These are phyloP conservation scores for Otatea glauca DNA, from an alignment of 176 grass and related monocot genomes.

Conservation along the genomic window DNA sequence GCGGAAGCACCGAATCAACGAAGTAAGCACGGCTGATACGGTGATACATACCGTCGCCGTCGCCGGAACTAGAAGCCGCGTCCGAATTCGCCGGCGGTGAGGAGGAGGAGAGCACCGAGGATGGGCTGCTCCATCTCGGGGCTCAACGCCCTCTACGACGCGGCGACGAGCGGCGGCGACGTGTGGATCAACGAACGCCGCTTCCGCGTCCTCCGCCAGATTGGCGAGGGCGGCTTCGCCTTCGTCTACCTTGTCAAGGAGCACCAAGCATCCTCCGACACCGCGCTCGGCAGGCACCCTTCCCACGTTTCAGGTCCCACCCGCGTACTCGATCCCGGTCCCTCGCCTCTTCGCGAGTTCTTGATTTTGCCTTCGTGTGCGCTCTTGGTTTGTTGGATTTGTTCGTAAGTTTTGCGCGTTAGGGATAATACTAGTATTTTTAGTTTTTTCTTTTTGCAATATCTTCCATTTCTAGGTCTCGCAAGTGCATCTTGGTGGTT, in stretches of 20 bases:
- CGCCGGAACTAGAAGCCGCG: constrained; percentile 10
- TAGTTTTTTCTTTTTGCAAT: not conserved
- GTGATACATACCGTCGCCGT: constrained; percentile 5
- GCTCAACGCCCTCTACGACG: constrained; percentile 80
- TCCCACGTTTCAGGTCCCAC: constrained; percentile 72
- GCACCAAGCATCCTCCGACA: constrained; percentile 48
- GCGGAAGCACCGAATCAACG: constrained; percentile 28
- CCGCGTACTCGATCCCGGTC: not conserved
- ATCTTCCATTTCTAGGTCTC: not conserved
- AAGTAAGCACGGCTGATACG: not conserved
- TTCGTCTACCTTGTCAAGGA: constrained; percentile 95
- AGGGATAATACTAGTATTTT: not conserved
- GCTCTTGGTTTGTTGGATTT: not conserved
- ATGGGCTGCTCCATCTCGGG: constrained; percentile 98
- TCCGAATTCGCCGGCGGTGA: constrained; percentile 42
- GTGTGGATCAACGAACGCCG: constrained; percentile 97
- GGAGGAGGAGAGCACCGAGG: not conserved
- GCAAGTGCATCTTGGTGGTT: not conserved
- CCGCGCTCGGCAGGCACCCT: constrained; percentile 37
- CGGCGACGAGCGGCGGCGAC: constrained; percentile 72
- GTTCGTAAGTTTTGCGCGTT: not conserved
- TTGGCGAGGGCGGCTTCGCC: constrained; percentile 96
- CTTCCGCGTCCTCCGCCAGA: constrained; percentile 80
- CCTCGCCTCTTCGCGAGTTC: not conserved
- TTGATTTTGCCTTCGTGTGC: constrained; percentile 13